Evolutionary conservation across 2,329 filamentous ascomycete genomes (phyloP).

Genomic region (Zopfia rhizophila): DNA sequence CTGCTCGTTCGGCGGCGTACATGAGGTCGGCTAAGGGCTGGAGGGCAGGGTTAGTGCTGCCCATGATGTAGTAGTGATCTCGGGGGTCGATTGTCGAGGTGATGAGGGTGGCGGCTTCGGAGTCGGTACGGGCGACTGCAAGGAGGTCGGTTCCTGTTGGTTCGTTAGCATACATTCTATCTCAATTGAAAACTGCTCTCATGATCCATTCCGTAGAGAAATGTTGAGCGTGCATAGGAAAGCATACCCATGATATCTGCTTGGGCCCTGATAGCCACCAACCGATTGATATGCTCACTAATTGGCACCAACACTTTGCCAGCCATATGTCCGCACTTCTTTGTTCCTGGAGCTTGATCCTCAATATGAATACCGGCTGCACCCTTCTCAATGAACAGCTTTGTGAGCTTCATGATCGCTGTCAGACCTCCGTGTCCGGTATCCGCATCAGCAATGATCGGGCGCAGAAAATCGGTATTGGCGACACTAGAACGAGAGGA

Average conservation of each 20-base stretch:
- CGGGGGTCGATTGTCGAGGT: slow-evolving; percentile 95
- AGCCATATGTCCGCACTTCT: slow-evolving; percentile 99
- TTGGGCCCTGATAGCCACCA: slow-evolving; percentile 96
- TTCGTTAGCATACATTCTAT: background rate
- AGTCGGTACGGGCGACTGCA: slow-evolving; percentile 93
- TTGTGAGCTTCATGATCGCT: slow-evolving; percentile 99
- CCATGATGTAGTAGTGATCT: slow-evolving; percentile 93
- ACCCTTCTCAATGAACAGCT: slow-evolving; percentile 95
- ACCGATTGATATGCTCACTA: slow-evolving; percentile 96
- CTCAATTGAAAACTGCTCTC: background rate
- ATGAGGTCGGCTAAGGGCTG: slow-evolving; percentile 91
- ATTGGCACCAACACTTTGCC: slow-evolving; percentile 98
- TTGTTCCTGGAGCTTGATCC: slow-evolving; percentile 96
- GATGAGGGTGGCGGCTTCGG: slow-evolving; percentile 96
- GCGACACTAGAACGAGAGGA: slow-evolving; percentile 75
- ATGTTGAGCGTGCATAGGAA: background rate
- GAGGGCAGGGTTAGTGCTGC: slow-evolving; percentile 84
- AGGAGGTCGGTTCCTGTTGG: slow-evolving; percentile 79
- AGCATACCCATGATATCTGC: slow-evolving; percentile 93
- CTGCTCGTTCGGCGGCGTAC: slow-evolving; percentile 81
- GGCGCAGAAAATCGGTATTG: slow-evolving; percentile 92
- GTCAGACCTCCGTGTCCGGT: slow-evolving; percentile 97
- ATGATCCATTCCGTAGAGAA: background rate
- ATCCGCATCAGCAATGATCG: slow-evolving; percentile 96
- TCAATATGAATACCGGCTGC: slow-evolving; percentile 99